Evolutionary conservation across 164 flowering plant genomes (phyloP).

Genomic region (Malania oleifera): DNA sequence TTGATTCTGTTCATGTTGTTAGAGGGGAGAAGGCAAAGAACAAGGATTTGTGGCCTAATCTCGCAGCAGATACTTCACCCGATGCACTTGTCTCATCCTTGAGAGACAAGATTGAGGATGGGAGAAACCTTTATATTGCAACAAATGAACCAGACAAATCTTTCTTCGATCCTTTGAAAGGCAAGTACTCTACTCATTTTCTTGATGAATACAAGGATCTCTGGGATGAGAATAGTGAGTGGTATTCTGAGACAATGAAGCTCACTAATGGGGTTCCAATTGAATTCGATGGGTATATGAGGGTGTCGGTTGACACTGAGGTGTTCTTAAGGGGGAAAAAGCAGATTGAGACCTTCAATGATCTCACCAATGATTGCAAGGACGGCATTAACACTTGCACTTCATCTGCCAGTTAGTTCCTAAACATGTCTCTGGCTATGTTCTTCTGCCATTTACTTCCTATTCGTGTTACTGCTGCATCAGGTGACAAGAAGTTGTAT

Average conservation of each 20-base stretch:
- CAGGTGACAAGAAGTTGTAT: no score
- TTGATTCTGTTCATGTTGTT: slow-evolving; percentile 74
- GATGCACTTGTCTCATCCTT: slow-evolving; percentile 58
- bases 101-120: slow-evolving; percentile 68
- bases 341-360: slow-evolving; percentile 90
- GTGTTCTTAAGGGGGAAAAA: slow-evolving; percentile 89
- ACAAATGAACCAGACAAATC: slow-evolving; percentile 68
- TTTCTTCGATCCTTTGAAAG: slow-evolving; percentile 79
- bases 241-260: slow-evolving; percentile 66
- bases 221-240: slow-evolving; percentile 83
- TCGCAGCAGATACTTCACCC: slow-evolving; percentile 66
- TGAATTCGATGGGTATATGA: slow-evolving; percentile 94
- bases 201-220: slow-evolving; percentile 82
- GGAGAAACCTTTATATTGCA: slow-evolving; percentile 71
- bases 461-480: no score
- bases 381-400: slow-evolving; percentile 63
- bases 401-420: slow-evolving; percentile 23
- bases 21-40: slow-evolving; percentile 85
- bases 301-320: slow-evolving; percentile 74
- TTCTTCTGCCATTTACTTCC: no score
- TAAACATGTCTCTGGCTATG: neutral
- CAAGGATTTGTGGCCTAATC: slow-evolving; percentile 64
- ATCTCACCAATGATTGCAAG: slow-evolving; percentile 75
- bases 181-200: slow-evolving; percentile 75
- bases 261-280: slow-evolving; percentile 69